Conservation (phyloP, 768 basidiomycete species). For the Tulasnella sp. region DNA sequence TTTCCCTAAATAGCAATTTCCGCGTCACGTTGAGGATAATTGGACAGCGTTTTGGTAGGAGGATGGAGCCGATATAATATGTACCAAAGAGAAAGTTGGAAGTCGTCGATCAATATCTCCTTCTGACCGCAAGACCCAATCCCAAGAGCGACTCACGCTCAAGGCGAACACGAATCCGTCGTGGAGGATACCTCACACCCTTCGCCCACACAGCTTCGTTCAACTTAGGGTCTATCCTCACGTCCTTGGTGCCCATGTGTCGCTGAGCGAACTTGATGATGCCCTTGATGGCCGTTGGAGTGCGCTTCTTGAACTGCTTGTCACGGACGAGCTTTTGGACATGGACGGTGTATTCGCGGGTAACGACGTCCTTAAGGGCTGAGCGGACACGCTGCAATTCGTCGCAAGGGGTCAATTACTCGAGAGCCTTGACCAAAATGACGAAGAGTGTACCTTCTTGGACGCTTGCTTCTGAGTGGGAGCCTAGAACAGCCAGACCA, state of each 20-base stretch:
- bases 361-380: slow-evolving; percentile 95
- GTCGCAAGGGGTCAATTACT: background rate
- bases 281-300: slow-evolving; percentile 93
- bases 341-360: slow-evolving; percentile 98
- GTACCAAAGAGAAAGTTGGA: background rate
- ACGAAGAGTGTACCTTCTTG: slow-evolving; percentile 33
- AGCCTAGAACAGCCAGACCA: background rate
- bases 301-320: slow-evolving; percentile 93
- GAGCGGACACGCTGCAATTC: slow-evolving; percentile 46
- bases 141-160: slow-evolving; percentile 54
- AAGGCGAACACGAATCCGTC: slow-evolving; percentile 83
- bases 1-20: slow-evolving; percentile 47
- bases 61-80: background rate
- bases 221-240: slow-evolving; percentile 87
- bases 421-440: background rate
- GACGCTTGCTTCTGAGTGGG: slow-evolving; percentile 34
- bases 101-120: background rate
- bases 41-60: background rate
- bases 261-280: slow-evolving; percentile 85
- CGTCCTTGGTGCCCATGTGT: slow-evolving; percentile 91
- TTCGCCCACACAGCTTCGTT: slow-evolving; percentile 90
- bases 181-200: slow-evolving; percentile 90
- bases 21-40: background rate
- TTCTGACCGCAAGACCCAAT: background rate
- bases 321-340: slow-evolving; percentile 91